A percentile compares a stretch with the other conserved stretches of the same genome.
Conservation (phyloP, 192 early-diverging fungal species). For the Coemansia sp. region DNA sequence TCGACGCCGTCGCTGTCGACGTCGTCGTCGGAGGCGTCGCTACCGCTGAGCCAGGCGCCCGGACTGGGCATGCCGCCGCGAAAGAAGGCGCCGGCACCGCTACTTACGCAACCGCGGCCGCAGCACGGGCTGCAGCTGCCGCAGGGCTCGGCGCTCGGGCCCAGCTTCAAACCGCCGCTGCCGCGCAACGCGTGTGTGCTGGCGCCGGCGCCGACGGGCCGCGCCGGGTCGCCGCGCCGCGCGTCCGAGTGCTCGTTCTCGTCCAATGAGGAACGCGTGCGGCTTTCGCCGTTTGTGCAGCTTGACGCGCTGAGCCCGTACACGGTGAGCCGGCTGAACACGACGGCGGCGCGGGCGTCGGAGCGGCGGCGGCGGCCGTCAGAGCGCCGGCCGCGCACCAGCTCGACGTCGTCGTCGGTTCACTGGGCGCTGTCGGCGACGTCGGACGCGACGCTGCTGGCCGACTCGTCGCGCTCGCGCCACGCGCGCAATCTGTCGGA, state of each 20-base stretch:
- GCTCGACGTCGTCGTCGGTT: constrained; percentile 25
- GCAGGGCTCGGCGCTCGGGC: constrained; percentile 5
- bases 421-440: constrained; percentile 25
- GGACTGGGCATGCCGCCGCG: constrained; percentile 1
- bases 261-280: constrained; percentile 29
- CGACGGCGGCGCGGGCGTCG: constrained; percentile 35
- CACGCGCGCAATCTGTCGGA: constrained; percentile 35
- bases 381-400: constrained; percentile 20
- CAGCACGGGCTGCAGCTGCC: constrained; percentile 14
- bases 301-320: constrained; percentile 41
- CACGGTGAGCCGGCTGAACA: constrained; percentile 34
- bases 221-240: constrained; percentile 17
- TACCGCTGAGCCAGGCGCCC: constrained; percentile 21
- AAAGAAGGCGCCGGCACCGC: constrained; percentile 20
- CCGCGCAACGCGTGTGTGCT: neutral
- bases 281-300: constrained; percentile 11
- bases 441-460: constrained; percentile 26
- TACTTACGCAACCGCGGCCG: constrained; percentile 5
- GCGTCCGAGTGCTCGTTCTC: constrained; percentile 31
- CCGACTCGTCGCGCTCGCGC: constrained; percentile 8
- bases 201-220: neutral
- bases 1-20: constrained; percentile 45
- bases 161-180: constrained; percentile 1
- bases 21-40: constrained; percentile 47
- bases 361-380: constrained; percentile 45